A percentile compares a stretch with the other conserved stretches of the same genome.
Evolutionary conservation across 371 early-diverging fungal genomes (phyloP).

Genomic region (Conidiobolus incongruus): DNA sequence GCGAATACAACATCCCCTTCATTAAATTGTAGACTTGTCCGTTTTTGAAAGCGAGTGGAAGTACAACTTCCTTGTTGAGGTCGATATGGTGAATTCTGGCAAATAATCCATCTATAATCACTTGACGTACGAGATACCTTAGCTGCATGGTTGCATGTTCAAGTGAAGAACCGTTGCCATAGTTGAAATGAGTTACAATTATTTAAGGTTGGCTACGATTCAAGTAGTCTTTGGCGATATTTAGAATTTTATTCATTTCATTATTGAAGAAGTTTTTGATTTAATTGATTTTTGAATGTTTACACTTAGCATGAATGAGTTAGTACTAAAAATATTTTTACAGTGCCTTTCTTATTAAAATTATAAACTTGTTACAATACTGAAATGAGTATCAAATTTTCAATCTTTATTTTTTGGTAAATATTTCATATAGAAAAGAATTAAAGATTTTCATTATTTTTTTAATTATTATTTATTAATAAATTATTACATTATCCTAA

Average conservation of each 20-base stretch:
- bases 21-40: constrained; percentile 59
- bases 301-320: constrained; percentile 82
- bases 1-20: constrained; percentile 63
- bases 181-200: constrained; percentile 87
- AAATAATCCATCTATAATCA: constrained; percentile 76
- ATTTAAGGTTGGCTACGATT: constrained; percentile 51
- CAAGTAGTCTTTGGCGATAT: constrained; percentile 75
- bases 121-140: constrained; percentile 64
- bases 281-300: constrained; percentile 55
- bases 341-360: constrained; percentile 79
- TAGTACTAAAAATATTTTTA: constrained; percentile 69
- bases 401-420: too few species aligned
- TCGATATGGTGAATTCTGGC: constrained; percentile 98
- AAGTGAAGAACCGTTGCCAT: constrained; percentile 92
- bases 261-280: constrained; percentile 42
- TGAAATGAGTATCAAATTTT: constrained; percentile 95
- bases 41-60: constrained; percentile 77
- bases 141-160: constrained; percentile 90
- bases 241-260: constrained; percentile 62
- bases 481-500: too few species aligned
- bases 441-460: too few species aligned
- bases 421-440: too few species aligned
- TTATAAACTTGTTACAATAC: constrained; percentile 70
- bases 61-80: constrained; percentile 91
- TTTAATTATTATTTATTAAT: too few species aligned